Evolutionary conservation across 768 basidiomycete species (phyloP), one percentile per base, ranked within the genome.

Genomic region (Rhodotorula taiwanensis): DNA sequence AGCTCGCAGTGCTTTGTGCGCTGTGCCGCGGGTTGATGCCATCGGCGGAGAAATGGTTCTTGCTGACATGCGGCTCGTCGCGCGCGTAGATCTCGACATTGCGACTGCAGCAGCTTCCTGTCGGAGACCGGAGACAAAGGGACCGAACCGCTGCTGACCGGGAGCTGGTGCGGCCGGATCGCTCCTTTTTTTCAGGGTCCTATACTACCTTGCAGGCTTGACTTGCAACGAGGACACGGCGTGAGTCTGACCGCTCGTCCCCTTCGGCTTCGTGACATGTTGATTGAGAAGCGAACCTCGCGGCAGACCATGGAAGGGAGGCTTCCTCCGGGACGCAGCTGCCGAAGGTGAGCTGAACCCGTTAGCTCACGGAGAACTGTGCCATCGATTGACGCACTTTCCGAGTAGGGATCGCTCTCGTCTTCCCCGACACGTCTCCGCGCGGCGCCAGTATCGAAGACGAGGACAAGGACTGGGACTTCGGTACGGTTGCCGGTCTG

Each of bases 391-490:
- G 41, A 41, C 13, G 41, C 41, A 11, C 20, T 39, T n/a, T n/a
- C n/a, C n/a, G n/a, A n/a, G n/a, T n/a, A 71, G 86, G 87, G 10
- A 85, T 99, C 58, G 93, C 95, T 0, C 78, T 98, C 53, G 83
- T 98, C 60, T 90, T 97, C 75, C 90, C 95, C 4, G 95, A 99
- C 74, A 98, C 94, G 0, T 92, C 89, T 39, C 95, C 95, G 1
- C 83, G 95, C 42, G 92, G 92, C 7, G 92, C 94, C 23, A 86
- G 85, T 23, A 80, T 90, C 61, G 60, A 64, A 49, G 70, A 60
- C 5, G 76, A 77, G 61, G 76, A 78, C 42, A 74, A 76, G 64
- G 76, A 84, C 74, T 94, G 89, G 89, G 88, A 94, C 72, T 91
- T 95, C 75, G 93, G 93, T 44, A 86, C 85, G 51, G 36, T 10